Evolutionary conservation across 169 alveolate genomes (phyloP), one percentile per base, ranked within the genome.

Genomic region (Plasmodium yoelii): DNA sequence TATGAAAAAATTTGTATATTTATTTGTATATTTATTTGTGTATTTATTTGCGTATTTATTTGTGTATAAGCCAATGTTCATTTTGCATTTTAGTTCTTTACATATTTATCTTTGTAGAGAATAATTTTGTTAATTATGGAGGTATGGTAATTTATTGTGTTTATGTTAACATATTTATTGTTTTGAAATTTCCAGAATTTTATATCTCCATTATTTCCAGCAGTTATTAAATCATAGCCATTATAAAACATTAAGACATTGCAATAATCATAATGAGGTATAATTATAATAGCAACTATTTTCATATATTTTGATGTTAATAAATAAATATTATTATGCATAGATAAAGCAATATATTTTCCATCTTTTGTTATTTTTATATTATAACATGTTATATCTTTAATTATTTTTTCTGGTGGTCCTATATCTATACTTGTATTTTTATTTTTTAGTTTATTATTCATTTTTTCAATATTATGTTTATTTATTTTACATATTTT

Each of bases 171-270:
- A 24, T 82, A 82, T 42, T 82, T 65, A 24, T 47, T 26, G 1
- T 67, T 44, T 6, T 82, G 53, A 67, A 67, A 82, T 82, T 65
- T 82, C 90, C 90, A 82, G 13, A 82, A 67, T 22, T 82, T 82
- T 8, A 82, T 65, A 24, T 82, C 90, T 56, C 90, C 90, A 59
- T 82, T 39, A 67, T 82, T 82, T 39, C 90, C 90, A 55, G 77
- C 90, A 22, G 90, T 82, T 5, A 82, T 82, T 26, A 82, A 82
- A 67, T 82, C 90, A 67, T 82, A 82, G 26, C 19, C 42, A 26
- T 82, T 82, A 61, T 82, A 71, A 61, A 82, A 65, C 3, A 34
- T 22, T 46, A 82, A 67, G 13, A 18, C 53, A 67, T 67, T 67
- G 19, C 90, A 82, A 26, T 46, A 82, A 28, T 82, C 90, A 55